Conservation (phyloP, 306 rosid species). For the Lathyrus oleraceus region DNA sequence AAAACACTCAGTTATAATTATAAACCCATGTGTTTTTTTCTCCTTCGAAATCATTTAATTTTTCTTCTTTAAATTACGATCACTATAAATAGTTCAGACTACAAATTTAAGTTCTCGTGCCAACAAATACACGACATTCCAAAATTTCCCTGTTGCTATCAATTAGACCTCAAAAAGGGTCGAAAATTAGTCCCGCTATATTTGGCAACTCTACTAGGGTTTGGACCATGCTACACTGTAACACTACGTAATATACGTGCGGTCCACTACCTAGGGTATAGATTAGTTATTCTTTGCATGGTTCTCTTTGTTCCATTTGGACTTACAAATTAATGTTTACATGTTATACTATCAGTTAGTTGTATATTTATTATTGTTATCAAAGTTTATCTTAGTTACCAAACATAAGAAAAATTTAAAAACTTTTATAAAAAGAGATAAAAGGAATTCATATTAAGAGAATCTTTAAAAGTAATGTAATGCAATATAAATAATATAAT, state of each 20-base stretch:
- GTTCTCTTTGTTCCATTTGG: neutral
- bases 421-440: too few relatives aligned
- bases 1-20: too few relatives aligned
- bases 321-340: neutral
- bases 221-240: conserved; percentile 35
- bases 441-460: too few relatives aligned
- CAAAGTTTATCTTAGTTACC: too few relatives aligned
- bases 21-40: too few relatives aligned
- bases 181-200: conserved; percentile 33
- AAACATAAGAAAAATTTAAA: too few relatives aligned
- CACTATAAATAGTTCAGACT: neutral
- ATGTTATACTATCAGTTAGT: too few relatives aligned
- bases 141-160: neutral
- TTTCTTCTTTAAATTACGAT: too few relatives aligned
- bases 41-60: too few relatives aligned
- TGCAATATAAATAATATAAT: too few relatives aligned
- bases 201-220: conserved; percentile 31
- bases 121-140: neutral
- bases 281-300: conserved; percentile 24
- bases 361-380: too few relatives aligned
- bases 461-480: too few relatives aligned
- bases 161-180: conserved; percentile 1
- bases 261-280: conserved; percentile 13
- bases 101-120: neutral
- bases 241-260: neutral